phyloP scores from a whole-genome alignment of 148 eudicot genomes.

The Chenopodium suecicum region DNA sequence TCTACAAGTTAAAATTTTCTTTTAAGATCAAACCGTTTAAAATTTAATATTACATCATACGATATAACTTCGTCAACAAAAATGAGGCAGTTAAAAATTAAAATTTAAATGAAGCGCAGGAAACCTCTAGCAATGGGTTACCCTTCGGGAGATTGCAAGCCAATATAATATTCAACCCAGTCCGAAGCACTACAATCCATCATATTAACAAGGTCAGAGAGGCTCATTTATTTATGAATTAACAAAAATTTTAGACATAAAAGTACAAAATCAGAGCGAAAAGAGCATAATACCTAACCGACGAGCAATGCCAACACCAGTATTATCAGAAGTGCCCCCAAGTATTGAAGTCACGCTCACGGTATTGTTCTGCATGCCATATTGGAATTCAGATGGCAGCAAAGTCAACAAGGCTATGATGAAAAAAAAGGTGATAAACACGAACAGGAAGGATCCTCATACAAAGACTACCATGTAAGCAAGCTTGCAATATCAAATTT shows the following conservation, averaged over 20 bases:
- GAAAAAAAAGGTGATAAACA: not conserved
- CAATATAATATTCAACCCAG: slow-evolving; percentile 67
- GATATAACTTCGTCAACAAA: slow-evolving; percentile 2
- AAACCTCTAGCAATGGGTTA: slow-evolving; percentile 70
- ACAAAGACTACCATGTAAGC: slow-evolving; percentile 2
- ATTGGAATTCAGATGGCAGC: slow-evolving; percentile 1
- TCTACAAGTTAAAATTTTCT: slow-evolving; percentile 35
- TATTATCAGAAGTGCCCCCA: slow-evolving; percentile 80
- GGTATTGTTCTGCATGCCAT: slow-evolving; percentile 49
- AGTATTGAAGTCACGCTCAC: slow-evolving; percentile 72
- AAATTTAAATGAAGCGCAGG: slow-evolving; percentile 20
- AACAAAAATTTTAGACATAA: not conserved
- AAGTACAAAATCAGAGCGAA: not conserved
- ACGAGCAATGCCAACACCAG: slow-evolving; percentile 84
- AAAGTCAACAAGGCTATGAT: not conserved
- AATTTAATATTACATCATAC: not conserved
- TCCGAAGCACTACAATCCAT: slow-evolving; percentile 60
- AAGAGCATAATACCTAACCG: slow-evolving; percentile 54
- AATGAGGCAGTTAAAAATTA: not conserved
- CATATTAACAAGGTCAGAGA: slow-evolving; percentile 5
- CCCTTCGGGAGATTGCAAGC: slow-evolving; percentile 86
- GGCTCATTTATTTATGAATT: not conserved
- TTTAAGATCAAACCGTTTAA: not conserved
- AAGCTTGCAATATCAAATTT: not conserved
- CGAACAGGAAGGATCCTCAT: not conserved